Percentiles rank a stretch among this genome's conserved stretches.
Evolutionary conservation across 495 filamentous ascomycete species (phyloP).

Genomic region (Daldinia decipiens): DNA sequence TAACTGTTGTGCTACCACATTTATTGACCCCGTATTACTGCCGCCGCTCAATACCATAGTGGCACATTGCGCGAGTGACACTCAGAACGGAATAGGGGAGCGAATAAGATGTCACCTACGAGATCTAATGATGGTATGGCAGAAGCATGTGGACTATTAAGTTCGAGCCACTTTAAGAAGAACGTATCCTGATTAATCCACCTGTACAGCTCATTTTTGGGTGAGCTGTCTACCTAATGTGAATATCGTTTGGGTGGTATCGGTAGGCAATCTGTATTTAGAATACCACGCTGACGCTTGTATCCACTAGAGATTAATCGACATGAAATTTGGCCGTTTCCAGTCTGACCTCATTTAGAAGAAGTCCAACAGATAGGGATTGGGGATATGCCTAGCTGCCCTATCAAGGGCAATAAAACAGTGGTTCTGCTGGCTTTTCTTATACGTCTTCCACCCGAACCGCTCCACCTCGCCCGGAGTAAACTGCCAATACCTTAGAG

Average conservation of each 20-base stretch:
- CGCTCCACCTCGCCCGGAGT: constrained; percentile 45
- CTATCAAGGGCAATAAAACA: constrained; percentile 39
- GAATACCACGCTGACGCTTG: constrained; percentile 9
- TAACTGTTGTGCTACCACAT: constrained; percentile 13
- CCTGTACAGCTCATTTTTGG: constrained; percentile 1
- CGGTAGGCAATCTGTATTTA: constrained; percentile 10
- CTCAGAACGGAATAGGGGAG: background rate
- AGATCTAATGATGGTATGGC: background rate
- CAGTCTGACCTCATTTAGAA: constrained; percentile 14
- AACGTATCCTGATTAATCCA: constrained; percentile 3
- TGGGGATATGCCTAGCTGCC: constrained; percentile 35
- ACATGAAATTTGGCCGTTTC: constrained; percentile 1
- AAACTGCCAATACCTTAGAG: constrained; percentile 48
- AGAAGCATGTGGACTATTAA: background rate
- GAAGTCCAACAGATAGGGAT: constrained; percentile 45
- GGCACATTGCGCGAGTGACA: background rate
- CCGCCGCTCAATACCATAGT: constrained; percentile 2
- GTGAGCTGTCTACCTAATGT: constrained; percentile 17
- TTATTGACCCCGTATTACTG: constrained; percentile 5
- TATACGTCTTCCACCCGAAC: constrained; percentile 44
- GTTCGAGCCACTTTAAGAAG: background rate
- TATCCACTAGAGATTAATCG: constrained; percentile 16
- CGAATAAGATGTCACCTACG: background rate
- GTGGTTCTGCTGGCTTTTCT: constrained; percentile 33
- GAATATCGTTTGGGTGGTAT: constrained; percentile 21